Evolutionary conservation across 805 yeast genomes (phyloP).

Genomic region (Wickerhamiella cacticola): DNA sequence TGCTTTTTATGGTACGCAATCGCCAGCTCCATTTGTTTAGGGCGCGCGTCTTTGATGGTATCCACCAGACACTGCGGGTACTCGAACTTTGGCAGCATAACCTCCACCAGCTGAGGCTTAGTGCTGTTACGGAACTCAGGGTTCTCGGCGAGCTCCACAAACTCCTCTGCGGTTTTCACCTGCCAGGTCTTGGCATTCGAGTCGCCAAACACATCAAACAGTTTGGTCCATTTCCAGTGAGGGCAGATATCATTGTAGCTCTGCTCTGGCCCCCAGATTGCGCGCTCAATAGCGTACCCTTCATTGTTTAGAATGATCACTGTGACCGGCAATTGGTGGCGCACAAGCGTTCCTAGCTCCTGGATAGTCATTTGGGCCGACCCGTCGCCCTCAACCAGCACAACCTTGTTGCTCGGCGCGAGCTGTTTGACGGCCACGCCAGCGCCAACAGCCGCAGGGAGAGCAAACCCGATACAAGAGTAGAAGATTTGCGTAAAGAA

Average conservation of each 20-base stretch:
- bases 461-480: slow-evolving; percentile 77
- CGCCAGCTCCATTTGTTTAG: neutral
- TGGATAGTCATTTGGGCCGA: slow-evolving; percentile 91
- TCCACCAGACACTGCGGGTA: slow-evolving; percentile 34
- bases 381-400: slow-evolving; percentile 85
- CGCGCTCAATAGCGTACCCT: slow-evolving; percentile 85
- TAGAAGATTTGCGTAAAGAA: slow-evolving; percentile 55
- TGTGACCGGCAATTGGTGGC: slow-evolving; percentile 50
- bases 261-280: slow-evolving; percentile 65
- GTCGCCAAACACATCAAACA: slow-evolving; percentile 2
- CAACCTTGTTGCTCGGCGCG: slow-evolving; percentile 38
- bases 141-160: slow-evolving; percentile 30
- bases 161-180: slow-evolving; percentile 32
- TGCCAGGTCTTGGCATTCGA: slow-evolving; percentile 14
- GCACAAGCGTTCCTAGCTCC: slow-evolving; percentile 56
- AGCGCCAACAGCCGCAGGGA: slow-evolving; percentile 78
- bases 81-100: slow-evolving; percentile 46
- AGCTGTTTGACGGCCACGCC: slow-evolving; percentile 36
- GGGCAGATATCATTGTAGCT: slow-evolving; percentile 66
- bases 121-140: slow-evolving; percentile 29
- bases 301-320: slow-evolving; percentile 67
- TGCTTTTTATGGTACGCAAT: neutral
- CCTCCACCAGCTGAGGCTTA: slow-evolving; percentile 44
- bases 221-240: slow-evolving; percentile 57
- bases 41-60: neutral